Percentiles rank a stretch among this genome's conserved stretches.
Evolutionary conservation across 1,284 basidiomycete genomes (phyloP).

Genomic region (Pseudozyma tsukubaensis): DNA sequence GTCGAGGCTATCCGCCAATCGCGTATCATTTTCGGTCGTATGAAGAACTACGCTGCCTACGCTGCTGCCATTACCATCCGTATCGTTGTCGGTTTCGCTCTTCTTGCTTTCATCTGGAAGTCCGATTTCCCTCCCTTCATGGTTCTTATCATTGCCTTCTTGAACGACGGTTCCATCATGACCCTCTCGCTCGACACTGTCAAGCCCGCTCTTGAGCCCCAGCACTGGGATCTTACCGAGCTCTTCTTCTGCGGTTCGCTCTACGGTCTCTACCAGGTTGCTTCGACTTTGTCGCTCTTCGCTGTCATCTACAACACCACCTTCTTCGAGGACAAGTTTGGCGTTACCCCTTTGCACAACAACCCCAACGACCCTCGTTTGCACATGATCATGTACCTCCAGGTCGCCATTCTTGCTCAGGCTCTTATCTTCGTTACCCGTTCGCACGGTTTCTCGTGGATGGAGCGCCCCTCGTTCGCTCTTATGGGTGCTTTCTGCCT

Average conservation of each 20-base stretch:
- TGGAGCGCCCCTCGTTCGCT: slow-evolving; percentile 92
- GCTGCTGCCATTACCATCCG: slow-evolving; percentile 94
- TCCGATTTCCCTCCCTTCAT: slow-evolving; percentile 99
- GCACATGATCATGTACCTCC: slow-evolving; percentile 82
- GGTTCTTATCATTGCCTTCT: slow-evolving; percentile 94
- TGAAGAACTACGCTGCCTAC: slow-evolving; percentile 90
- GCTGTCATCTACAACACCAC: slow-evolving; percentile 85
- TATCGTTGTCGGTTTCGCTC: slow-evolving; percentile 96
- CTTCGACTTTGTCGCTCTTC: slow-evolving; percentile 79
- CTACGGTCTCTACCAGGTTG: slow-evolving; percentile 91
- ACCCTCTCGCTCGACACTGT: slow-evolving; percentile 97
- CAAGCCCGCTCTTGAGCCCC: slow-evolving; percentile 83
- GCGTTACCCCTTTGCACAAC: slow-evolving; percentile 73
- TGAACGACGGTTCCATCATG: slow-evolving; percentile 98
- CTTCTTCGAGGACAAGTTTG: slow-evolving; percentile 90
- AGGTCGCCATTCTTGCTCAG: slow-evolving; percentile 97
- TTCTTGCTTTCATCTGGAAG: slow-evolving; percentile 93
- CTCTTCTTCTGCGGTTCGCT: slow-evolving; percentile 95
- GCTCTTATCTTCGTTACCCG: slow-evolving; percentile 97
- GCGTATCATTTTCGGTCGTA: slow-evolving; percentile 96
- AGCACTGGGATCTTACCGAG: slow-evolving; percentile 95
- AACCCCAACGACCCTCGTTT: slow-evolving; percentile 70
- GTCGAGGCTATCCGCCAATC: slow-evolving; percentile 95
- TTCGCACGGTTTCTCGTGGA: slow-evolving; percentile 96
- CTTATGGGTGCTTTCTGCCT: slow-evolving; percentile 89